These are phyloP conservation scores for Diaporthe longicolla DNA, from an alignment of 2,329 filamentous ascomycete species.

Conservation along the genomic window DNA sequence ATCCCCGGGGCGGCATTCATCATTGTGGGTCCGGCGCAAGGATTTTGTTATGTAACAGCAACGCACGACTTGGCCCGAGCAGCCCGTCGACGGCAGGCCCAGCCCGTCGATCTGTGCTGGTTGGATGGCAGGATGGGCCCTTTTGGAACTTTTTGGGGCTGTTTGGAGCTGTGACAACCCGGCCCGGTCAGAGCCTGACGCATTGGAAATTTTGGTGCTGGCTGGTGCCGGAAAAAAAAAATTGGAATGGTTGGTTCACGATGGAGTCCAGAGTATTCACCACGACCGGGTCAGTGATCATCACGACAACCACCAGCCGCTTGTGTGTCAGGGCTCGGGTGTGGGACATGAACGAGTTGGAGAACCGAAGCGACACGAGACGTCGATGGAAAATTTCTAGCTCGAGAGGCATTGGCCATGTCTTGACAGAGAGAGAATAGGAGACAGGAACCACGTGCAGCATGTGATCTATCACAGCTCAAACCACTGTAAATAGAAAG, in stretches of 20 bases:
- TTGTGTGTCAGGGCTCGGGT: slow-evolving; percentile 6
- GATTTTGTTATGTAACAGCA: slow-evolving; percentile 32
- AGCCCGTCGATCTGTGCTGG: slow-evolving; percentile 31
- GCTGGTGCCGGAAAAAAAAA: background rate
- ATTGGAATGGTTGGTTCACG: background rate
- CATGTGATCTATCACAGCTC: slow-evolving; percentile 16
- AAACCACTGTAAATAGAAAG: slow-evolving; percentile 26
- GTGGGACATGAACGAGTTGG: background rate
- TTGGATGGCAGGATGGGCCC: background rate
- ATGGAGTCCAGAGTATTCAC: slow-evolving; percentile 14
- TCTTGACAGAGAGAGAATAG: background rate
- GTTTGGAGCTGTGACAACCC: slow-evolving; percentile 19
- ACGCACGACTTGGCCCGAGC: slow-evolving; percentile 22
- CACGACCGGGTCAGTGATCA: slow-evolving; percentile 31
- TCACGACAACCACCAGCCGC: background rate
- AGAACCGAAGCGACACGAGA: background rate
- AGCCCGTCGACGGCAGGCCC: slow-evolving; percentile 34
- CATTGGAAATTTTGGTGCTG: slow-evolving; percentile 4
- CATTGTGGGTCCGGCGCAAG: slow-evolving; percentile 7
- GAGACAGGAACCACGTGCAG: background rate
- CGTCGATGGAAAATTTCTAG: slow-evolving; percentile 4
- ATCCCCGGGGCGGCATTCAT: slow-evolving; percentile 29
- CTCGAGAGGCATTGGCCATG: background rate
- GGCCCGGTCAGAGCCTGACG: slow-evolving; percentile 35
- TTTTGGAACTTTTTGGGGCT: slow-evolving; percentile 12